Base-by-base conservation (phyloP, 176 grass and related monocot genomes). In the Secale cereale region DNA sequence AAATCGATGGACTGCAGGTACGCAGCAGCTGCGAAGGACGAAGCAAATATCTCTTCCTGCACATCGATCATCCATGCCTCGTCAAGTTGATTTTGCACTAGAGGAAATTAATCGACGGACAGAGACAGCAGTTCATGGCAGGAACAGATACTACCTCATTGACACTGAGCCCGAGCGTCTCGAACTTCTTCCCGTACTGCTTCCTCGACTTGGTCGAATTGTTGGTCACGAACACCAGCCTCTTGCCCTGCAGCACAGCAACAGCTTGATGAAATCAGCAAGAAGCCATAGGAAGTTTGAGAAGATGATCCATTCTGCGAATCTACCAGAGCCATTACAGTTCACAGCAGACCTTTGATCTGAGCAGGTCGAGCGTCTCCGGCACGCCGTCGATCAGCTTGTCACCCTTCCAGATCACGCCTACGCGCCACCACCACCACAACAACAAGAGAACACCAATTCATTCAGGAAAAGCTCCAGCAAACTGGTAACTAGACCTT, bases 1-100 rank as follows among this genome's bases (percentile, higher is more conserved):
- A 98, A 98, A 70, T 96, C 86, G 29, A 98, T 95, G 31, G 97
- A 99, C 76, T 92, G 86, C 78, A 99, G 86, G 89, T 99, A 99
- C 1, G 93, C 97, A 1, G 97, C 97, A 22, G 91, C 91, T 68
- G 97, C 93, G 64, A 99, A 99, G 80, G 97, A 99, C 32, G 93
- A 99, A 23, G 97, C 97, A 81, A 99, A 99, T 79, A 99, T 99
- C 90, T 99, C 97, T 77, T 99, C 97, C 93, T 96, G 84, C 69
- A 3, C 56, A 85, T 20, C 0, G 17, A 43, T 28, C 62, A 30
- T 48, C 57, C 45, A 70, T 25, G 35, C 1, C 17, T 74, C 45
- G 45, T 82, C 63, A 69, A n/a, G 8, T 46, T 72, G 4, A 20
- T 56, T 85, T 62, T 23, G 50, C 17, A 77, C 25, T 77, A 74